These are phyloP conservation scores for Chrysanthemum seticuspe DNA, from an alignment of 129 eudicot genomes.

Conservation along the genomic window DNA sequence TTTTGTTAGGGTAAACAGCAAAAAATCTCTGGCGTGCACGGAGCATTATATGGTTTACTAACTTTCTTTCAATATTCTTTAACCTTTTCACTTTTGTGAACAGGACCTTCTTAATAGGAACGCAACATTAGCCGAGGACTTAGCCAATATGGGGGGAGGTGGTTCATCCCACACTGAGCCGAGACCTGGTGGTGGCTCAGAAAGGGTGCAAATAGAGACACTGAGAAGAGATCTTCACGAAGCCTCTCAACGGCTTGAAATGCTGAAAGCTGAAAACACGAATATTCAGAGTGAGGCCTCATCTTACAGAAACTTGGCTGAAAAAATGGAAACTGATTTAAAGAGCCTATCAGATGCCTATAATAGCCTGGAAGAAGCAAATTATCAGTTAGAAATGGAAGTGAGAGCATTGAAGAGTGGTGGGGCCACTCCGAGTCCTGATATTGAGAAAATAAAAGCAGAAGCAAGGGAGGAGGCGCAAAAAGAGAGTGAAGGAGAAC, in stretches of 20 bases:
- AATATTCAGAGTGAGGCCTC: slow-evolving; percentile 53
- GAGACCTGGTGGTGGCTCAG: slow-evolving; percentile 47
- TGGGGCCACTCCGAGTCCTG: slow-evolving; percentile 34
- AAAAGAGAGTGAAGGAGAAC: slow-evolving; percentile 88
- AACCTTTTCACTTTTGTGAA: not conserved
- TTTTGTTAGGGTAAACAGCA: not conserved
- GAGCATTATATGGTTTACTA: not conserved
- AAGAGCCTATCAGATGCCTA: slow-evolving; percentile 91
- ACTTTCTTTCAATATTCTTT: not conserved
- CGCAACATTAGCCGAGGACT: slow-evolving; percentile 77
- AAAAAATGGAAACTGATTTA: slow-evolving; percentile 73
- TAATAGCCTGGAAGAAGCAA: slow-evolving; percentile 89
- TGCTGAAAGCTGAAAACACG: slow-evolving; percentile 59
- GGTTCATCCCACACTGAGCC: slow-evolving; percentile 50
- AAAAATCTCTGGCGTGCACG: too few species aligned
- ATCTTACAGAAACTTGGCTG: slow-evolving; percentile 46
- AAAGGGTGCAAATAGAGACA: slow-evolving; percentile 68
- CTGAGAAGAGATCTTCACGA: slow-evolving; percentile 78
- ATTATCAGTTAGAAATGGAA: slow-evolving; percentile 71
- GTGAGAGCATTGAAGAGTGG: slow-evolving; percentile 48
- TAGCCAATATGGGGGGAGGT: slow-evolving; percentile 60
- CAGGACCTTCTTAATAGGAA: slow-evolving; percentile 88
- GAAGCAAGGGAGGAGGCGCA: slow-evolving; percentile 88
- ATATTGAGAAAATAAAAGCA: slow-evolving; percentile 69
- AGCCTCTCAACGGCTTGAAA: slow-evolving; percentile 53